Percentiles rank a stretch among this genome's conserved stretches.
phyloP scores from a whole-genome alignment of 1,284 basidiomycete species.

The Abortiporus biennis region DNA sequence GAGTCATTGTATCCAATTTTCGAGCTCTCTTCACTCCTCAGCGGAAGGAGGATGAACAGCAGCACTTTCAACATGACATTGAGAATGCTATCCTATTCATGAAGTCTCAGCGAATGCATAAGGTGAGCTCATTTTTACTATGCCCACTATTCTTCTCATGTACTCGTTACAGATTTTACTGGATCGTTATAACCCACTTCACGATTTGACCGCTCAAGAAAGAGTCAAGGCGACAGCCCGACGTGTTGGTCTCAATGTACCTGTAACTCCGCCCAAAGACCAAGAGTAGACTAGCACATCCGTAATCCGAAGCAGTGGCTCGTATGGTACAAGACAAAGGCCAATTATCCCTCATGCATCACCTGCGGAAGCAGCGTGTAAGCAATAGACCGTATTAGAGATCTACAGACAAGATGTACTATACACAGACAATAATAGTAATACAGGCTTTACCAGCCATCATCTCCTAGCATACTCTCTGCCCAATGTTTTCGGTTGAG shows the following conservation, averaged over 20 bases:
- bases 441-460: too few relatives aligned
- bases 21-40: constrained; percentile 47
- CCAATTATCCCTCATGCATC: too few relatives aligned
- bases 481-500: too few relatives aligned
- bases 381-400: too few relatives aligned
- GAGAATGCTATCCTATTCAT: constrained; percentile 70
- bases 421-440: too few relatives aligned
- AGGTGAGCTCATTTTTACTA: constrained; percentile 27
- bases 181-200: constrained; percentile 81
- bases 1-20: constrained; percentile 42
- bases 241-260: constrained; percentile 81
- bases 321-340: too few relatives aligned
- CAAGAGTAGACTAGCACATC: constrained; percentile 2
- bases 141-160: constrained; percentile 4
- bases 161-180: constrained; percentile 49
- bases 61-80: constrained; percentile 39
- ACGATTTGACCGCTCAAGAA: constrained; percentile 76
- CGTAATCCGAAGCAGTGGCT: too few relatives aligned
- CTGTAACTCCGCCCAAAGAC: constrained; percentile 19
- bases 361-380: too few relatives aligned
- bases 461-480: too few relatives aligned
- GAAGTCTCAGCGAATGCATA: constrained; percentile 56
- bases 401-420: too few relatives aligned
- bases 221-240: constrained; percentile 79
- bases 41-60: constrained; percentile 19